Percentiles rank a stretch among this genome's conserved stretches.
Conservation (phyloP, 2,329 filamentous ascomycete genomes). For the Calycina herbarum region DNA sequence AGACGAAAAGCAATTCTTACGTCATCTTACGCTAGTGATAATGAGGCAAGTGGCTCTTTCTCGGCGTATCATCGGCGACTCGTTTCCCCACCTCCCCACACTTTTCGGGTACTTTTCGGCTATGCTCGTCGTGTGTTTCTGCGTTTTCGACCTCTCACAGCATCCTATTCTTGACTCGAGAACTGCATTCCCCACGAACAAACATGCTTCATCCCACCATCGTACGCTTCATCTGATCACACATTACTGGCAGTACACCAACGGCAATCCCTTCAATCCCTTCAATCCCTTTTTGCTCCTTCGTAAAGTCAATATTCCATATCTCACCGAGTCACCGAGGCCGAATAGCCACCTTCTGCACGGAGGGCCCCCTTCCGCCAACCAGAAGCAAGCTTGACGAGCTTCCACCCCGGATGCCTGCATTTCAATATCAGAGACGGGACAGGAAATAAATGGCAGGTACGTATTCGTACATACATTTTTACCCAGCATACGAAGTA, state of each 20-base stretch:
- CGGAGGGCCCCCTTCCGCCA: slow-evolving; percentile 17
- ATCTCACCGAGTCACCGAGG: neutral
- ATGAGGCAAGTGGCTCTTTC: no score
- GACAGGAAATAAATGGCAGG: neutral
- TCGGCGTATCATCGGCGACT: no score
- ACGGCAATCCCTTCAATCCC: neutral
- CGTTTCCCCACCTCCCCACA: no score
- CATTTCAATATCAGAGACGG: neutral
- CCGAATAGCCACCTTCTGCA: neutral
- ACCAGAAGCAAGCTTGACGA: slow-evolving; percentile 13
- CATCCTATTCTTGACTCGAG: neutral
- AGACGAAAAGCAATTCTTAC: no score
- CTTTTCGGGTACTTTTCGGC: neutral
- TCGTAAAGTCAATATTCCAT: neutral
- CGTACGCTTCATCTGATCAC: neutral
- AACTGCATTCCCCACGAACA: slow-evolving; percentile 8
- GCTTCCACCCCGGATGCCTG: slow-evolving; percentile 2
- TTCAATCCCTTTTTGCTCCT: neutral
- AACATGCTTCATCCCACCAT: neutral
- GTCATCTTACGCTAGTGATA: no score
- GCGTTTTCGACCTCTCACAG: slow-evolving; percentile 14
- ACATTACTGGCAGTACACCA: neutral
- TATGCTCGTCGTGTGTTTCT: slow-evolving; percentile 19
- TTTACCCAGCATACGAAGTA: slow-evolving; percentile 2
- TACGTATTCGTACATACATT: neutral